A percentile compares a stretch with the other conserved stretches of the same genome.
Evolutionary conservation across 2,329 filamentous ascomycete genomes (phyloP).

Genomic region (Fusarium sp.): DNA sequence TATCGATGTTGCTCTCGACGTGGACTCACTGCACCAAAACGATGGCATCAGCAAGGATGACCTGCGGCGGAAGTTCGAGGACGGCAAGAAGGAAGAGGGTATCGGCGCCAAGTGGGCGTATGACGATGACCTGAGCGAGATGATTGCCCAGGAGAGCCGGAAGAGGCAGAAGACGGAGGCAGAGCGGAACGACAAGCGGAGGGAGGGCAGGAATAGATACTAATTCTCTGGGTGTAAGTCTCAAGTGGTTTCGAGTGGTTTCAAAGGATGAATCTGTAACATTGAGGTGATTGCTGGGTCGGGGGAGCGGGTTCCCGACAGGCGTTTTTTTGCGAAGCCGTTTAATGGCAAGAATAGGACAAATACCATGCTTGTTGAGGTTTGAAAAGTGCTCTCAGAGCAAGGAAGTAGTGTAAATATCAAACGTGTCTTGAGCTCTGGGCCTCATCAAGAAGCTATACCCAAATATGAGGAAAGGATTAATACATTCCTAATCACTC

Average conservation of each 20-base stretch:
- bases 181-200: constrained; percentile 79
- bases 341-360: constrained; percentile 39
- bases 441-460: background rate
- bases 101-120: constrained; percentile 78
- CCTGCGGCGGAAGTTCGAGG: constrained; percentile 85
- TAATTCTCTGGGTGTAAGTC: constrained; percentile 47
- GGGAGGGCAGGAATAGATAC: constrained; percentile 68
- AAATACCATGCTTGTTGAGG: constrained; percentile 44
- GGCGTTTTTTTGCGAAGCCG: constrained; percentile 42
- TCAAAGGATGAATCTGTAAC: constrained; percentile 26
- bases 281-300: constrained; percentile 22
- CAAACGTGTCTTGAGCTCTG: constrained; percentile 35
- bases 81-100: constrained; percentile 76
- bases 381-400: constrained; percentile 14
- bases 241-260: constrained; percentile 3
- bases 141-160: constrained; percentile 94
- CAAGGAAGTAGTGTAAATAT: constrained; percentile 41
- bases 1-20: constrained; percentile 91
- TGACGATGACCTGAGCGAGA: constrained; percentile 93
- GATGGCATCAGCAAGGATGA: constrained; percentile 90
- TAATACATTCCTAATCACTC: no score
- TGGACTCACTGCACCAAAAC: constrained; percentile 81
- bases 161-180: constrained; percentile 93
- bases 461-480: no score
- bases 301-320: constrained; percentile 36